Evolutionary conservation across 129 eudicot species (phyloP).

Genomic region (Flaveria ramosissima): DNA sequence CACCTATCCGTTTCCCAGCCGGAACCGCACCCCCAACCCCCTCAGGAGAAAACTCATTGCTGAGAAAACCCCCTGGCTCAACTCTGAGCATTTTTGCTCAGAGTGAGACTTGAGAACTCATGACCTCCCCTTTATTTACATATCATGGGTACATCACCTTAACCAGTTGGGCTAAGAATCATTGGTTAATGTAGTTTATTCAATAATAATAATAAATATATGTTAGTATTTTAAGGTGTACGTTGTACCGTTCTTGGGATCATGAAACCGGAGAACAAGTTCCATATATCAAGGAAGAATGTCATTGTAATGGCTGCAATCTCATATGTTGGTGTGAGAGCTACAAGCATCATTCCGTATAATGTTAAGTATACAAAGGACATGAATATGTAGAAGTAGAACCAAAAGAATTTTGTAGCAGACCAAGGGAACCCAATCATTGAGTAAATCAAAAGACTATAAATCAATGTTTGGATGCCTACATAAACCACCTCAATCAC

Average conservation of each 20-base stretch:
- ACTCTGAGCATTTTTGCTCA: too few species aligned
- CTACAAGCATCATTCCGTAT: conserved; percentile 79
- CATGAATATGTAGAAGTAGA: conserved; percentile 48
- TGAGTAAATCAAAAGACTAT: conserved; percentile 49
- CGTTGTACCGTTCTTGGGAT: conserved; percentile 50
- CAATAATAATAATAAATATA: too few species aligned
- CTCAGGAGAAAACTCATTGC: too few species aligned
- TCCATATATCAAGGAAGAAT: conserved; percentile 66
- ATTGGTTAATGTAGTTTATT: too few species aligned
- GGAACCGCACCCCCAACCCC: too few species aligned
- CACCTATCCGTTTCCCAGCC: too few species aligned
- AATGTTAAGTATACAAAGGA: conserved; percentile 54
- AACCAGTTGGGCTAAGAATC: too few species aligned
- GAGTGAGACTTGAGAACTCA: too few species aligned
- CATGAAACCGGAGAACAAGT: conserved; percentile 65
- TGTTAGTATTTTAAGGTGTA: too few species aligned
- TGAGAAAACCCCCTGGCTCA: too few species aligned
- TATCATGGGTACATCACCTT: too few species aligned
- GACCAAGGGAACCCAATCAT: conserved; percentile 72
- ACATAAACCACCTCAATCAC: conserved; percentile 57
- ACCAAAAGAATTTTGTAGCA: conserved; percentile 50
- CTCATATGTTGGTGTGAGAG: conserved; percentile 57
- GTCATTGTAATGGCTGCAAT: conserved; percentile 67
- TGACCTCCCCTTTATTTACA: too few species aligned
- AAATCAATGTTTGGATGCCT: conserved; percentile 48